A percentile compares a stretch with the other conserved stretches of the same genome.
These are phyloP conservation scores for Neonectria punicea DNA, from an alignment of 2,329 filamentous ascomycete species.

Conservation along the genomic window DNA sequence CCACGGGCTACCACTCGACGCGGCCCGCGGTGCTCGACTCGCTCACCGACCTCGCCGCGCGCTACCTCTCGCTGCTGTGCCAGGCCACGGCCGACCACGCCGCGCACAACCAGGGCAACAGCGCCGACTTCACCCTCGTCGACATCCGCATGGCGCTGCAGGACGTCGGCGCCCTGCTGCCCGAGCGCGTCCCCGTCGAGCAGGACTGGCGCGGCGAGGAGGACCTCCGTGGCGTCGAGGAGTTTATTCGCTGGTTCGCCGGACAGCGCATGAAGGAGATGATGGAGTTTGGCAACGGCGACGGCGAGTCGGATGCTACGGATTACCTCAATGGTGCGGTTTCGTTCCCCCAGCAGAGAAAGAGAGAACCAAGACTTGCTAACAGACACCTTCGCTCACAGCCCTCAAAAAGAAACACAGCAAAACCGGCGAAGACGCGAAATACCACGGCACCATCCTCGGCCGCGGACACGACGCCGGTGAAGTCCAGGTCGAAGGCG, in stretches of 20 bases:
- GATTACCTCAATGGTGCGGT: constrained; percentile 75
- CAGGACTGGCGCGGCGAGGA: constrained; percentile 78
- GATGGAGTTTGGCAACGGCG: constrained; percentile 79
- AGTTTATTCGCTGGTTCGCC: constrained; percentile 82
- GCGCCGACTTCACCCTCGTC: constrained; percentile 62
- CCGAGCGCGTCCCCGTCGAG: constrained; percentile 73
- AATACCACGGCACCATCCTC: constrained; percentile 86
- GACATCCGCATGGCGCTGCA: constrained; percentile 89
- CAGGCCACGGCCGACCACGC: constrained; percentile 78
- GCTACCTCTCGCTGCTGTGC: constrained; percentile 82
- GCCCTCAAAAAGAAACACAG: constrained; percentile 92
- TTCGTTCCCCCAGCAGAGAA: neutral
- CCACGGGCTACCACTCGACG: constrained; percentile 87
- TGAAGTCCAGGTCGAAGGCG: constrained; percentile 82
- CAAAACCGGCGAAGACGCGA: constrained; percentile 86
- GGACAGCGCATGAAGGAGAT: constrained; percentile 83
- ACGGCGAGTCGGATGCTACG: constrained; percentile 70
- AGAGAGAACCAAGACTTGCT: constrained; percentile 52
- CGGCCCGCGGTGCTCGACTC: constrained; percentile 86
- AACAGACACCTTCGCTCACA: constrained; percentile 44
- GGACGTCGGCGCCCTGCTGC: constrained; percentile 79
- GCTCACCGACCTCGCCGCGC: constrained; percentile 85
- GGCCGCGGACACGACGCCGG: constrained; percentile 78
- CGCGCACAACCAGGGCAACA: constrained; percentile 71
- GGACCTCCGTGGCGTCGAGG: constrained; percentile 80